A percentile compares a stretch with the other conserved stretches of the same genome.
These are phyloP conservation scores for Penicillium sp. DNA, from an alignment of 2,329 filamentous ascomycete genomes.

Conservation along the genomic window DNA sequence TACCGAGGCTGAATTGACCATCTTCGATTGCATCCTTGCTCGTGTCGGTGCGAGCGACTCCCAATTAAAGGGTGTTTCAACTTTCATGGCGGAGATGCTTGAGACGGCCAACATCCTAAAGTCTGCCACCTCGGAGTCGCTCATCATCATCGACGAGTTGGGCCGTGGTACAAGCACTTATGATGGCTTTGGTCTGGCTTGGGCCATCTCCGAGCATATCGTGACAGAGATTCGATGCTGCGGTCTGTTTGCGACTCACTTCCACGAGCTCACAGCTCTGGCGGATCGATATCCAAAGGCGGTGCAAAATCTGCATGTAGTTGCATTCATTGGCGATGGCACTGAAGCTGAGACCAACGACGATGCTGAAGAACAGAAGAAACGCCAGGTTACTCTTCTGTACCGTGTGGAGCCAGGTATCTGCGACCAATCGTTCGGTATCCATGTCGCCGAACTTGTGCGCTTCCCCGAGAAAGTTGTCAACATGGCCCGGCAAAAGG, in stretches of 20 bases:
- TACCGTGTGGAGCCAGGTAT: slow-evolving; percentile 96
- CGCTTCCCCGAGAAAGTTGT: slow-evolving; percentile 96
- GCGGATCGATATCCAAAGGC: slow-evolving; percentile 73
- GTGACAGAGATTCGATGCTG: slow-evolving; percentile 91
- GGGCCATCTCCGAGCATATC: slow-evolving; percentile 98
- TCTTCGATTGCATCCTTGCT: slow-evolving; percentile 95
- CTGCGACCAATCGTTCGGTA: slow-evolving; percentile 96
- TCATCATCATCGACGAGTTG: slow-evolving; percentile 98
- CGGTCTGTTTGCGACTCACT: slow-evolving; percentile 93
- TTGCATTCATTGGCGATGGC: slow-evolving; percentile 71
- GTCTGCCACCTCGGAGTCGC: slow-evolving; percentile 85
- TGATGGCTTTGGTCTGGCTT: slow-evolving; percentile 96
- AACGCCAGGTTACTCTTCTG: slow-evolving; percentile 80
- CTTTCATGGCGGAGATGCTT: slow-evolving; percentile 99
- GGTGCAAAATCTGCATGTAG: slow-evolving; percentile 90
- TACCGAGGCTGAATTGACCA: slow-evolving; percentile 79
- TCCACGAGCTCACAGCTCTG: slow-evolving; percentile 92
- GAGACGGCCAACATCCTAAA: slow-evolving; percentile 98
- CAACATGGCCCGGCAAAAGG: slow-evolving; percentile 98
- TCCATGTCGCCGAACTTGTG: slow-evolving; percentile 95
- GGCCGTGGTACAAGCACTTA: slow-evolving; percentile 96
- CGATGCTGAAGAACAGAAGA: slow-evolving; percentile 48
- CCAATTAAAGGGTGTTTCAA: slow-evolving; percentile 94
- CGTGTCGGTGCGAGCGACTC: slow-evolving; percentile 93
- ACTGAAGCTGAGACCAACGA: slow-evolving; percentile 40